Percentiles rank a stretch among this genome's conserved stretches.
phyloP scores from a whole-genome alignment of 805 yeast genomes.

The Candida glaebosa region DNA sequence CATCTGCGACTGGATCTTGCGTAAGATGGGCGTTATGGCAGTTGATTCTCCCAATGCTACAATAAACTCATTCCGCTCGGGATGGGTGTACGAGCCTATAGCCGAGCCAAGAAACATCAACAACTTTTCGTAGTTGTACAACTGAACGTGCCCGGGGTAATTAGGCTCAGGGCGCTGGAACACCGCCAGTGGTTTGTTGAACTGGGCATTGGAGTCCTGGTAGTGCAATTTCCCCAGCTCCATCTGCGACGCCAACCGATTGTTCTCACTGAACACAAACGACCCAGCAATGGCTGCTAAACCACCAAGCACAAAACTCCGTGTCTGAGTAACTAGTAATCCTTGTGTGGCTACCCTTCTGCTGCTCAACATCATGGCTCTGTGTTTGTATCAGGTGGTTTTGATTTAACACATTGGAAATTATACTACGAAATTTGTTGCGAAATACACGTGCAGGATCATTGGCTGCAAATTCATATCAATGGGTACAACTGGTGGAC shows the following conservation, averaged over 20 bases:
- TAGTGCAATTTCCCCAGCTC: constrained; percentile 47
- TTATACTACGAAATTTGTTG: too few species aligned
- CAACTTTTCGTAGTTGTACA: constrained; percentile 57
- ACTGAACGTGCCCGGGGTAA: constrained; percentile 79
- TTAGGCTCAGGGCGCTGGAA: constrained; percentile 42
- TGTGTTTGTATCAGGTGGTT: background rate
- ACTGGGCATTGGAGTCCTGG: constrained; percentile 27
- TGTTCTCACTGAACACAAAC: constrained; percentile 38
- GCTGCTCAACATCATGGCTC: background rate
- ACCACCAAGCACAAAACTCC: constrained; percentile 5
- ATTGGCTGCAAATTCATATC: constrained; percentile 6
- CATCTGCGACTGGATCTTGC: constrained; percentile 66
- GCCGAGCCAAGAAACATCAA: constrained; percentile 71
- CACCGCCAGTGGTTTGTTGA: constrained; percentile 22
- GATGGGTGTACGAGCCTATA: constrained; percentile 71
- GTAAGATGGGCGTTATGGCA: constrained; percentile 67
- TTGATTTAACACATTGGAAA: background rate
- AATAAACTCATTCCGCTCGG: constrained; percentile 70
- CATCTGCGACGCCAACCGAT: constrained; percentile 58
- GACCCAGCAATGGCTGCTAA: constrained; percentile 23
- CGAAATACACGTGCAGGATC: too few species aligned
- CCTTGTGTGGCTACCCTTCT: background rate
- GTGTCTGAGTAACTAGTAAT: background rate
- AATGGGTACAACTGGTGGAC: constrained; percentile 23
- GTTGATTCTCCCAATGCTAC: constrained; percentile 90